A percentile compares a stretch with the other conserved stretches of the same genome.
Conservation (phyloP, 805 yeast species). For the Clavispora asparagi region DNA sequence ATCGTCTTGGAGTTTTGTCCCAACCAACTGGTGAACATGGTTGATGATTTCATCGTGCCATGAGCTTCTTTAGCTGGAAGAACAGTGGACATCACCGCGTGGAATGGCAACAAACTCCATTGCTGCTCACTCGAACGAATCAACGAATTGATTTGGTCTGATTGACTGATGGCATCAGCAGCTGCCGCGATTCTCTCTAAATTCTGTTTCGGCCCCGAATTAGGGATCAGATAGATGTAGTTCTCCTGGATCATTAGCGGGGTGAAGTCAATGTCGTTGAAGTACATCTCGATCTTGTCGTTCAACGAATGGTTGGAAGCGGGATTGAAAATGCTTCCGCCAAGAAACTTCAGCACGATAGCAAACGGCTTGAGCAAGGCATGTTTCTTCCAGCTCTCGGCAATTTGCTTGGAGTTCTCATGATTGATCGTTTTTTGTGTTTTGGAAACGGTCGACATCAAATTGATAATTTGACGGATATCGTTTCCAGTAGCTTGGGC, state of each 20-base stretch:
- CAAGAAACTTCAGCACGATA: slow-evolving; percentile 63
- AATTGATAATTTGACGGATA: slow-evolving; percentile 88
- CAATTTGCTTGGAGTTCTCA: slow-evolving; percentile 56
- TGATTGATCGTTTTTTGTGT: slow-evolving; percentile 62
- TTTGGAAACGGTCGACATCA: slow-evolving; percentile 77
- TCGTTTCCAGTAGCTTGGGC: slow-evolving; percentile 85
- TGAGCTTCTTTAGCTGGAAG: slow-evolving; percentile 71
- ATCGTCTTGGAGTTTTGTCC: slow-evolving; percentile 85
- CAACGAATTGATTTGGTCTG: slow-evolving; percentile 73
- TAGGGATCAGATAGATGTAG: slow-evolving; percentile 63
- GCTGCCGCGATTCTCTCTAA: slow-evolving; percentile 67
- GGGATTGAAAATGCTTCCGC: slow-evolving; percentile 53
- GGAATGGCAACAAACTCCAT: slow-evolving; percentile 91
- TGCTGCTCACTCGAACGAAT: slow-evolving; percentile 90
- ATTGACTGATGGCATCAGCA: slow-evolving; percentile 79
- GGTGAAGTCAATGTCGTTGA: slow-evolving; percentile 90
- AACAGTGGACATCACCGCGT: slow-evolving; percentile 81
- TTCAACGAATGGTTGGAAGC: slow-evolving; percentile 53
- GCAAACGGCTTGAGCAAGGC: slow-evolving; percentile 91
- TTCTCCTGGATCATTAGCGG: slow-evolving; percentile 97
- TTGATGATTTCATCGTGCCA: slow-evolving; percentile 64
- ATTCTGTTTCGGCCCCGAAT: too few species aligned
- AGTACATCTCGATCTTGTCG: slow-evolving; percentile 83
- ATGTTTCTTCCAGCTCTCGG: slow-evolving; percentile 81
- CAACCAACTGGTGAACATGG: slow-evolving; percentile 78